Percentiles rank a stretch among this genome's conserved stretches.
These are phyloP conservation scores for Scheffersomyces stambukii DNA, from an alignment of 1,139 yeast species.

Conservation along the genomic window DNA sequence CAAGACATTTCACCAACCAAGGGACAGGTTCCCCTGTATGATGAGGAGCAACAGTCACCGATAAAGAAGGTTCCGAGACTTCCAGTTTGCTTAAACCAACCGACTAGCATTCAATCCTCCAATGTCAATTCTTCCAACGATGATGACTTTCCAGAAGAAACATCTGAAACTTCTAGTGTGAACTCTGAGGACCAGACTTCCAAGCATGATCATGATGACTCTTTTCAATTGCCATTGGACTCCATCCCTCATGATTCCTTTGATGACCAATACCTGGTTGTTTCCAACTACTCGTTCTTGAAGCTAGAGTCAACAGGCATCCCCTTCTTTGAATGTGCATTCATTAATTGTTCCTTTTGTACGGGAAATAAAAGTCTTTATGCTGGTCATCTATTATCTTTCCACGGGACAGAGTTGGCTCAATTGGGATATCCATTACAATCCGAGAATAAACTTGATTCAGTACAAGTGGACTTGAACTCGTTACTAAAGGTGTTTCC, in stretches of 20 bases:
- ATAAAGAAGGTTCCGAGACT: no score
- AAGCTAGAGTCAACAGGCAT: slow-evolving; percentile 1
- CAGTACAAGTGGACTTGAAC: slow-evolving; percentile 8
- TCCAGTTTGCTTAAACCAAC: no score
- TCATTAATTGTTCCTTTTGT: slow-evolving; percentile 25
- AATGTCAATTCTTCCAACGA: no score
- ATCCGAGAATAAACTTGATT: slow-evolving; percentile 7
- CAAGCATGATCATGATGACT: no score
- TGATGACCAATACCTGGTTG: slow-evolving; percentile 25
- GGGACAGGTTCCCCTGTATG: slow-evolving; percentile 8
- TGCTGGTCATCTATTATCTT: slow-evolving; percentile 25
- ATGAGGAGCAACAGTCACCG: no score
- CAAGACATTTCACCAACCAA: slow-evolving; percentile 12
- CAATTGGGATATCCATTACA: slow-evolving; percentile 32
- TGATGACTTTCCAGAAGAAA: no score
- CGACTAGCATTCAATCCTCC: no score
- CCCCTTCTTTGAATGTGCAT: slow-evolving; percentile 25
- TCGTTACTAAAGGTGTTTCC: slow-evolving; percentile 25
- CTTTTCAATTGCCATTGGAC: no score
- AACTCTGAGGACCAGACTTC: no score
- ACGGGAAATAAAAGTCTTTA: slow-evolving; percentile 30
- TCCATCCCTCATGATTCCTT: no score
- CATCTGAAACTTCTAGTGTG: no score
- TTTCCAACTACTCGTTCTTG: slow-evolving; percentile 9
- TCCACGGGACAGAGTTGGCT: slow-evolving; percentile 21